Evolutionary conservation across 768 basidiomycete species (phyloP).

Genomic region (Obba rivulosa): DNA sequence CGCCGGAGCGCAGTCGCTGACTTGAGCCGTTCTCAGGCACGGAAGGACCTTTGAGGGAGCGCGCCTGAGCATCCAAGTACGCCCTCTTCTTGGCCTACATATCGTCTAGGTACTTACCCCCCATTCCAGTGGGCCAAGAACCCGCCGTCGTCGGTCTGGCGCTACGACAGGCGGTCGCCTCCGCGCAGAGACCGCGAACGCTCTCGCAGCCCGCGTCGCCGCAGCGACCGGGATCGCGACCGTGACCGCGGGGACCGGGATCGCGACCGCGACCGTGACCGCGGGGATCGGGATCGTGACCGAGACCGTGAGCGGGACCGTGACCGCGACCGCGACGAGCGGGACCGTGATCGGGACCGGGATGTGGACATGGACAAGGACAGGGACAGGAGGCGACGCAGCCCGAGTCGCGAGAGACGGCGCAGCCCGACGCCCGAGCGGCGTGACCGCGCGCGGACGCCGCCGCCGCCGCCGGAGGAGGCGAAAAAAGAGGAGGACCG

Average conservation of each 20-base stretch:
- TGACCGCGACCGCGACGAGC: slow-evolving; percentile 28
- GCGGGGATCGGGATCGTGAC: slow-evolving; percentile 24
- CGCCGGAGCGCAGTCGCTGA: background rate
- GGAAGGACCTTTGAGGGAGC: slow-evolving; percentile 70
- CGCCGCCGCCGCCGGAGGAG: slow-evolving; percentile 38
- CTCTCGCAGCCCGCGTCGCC: slow-evolving; percentile 50
- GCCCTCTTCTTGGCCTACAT: slow-evolving; percentile 11
- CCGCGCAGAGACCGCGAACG: slow-evolving; percentile 40
- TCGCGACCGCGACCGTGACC: slow-evolving; percentile 22
- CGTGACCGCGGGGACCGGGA: slow-evolving; percentile 34
- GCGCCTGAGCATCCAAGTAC: slow-evolving; percentile 69
- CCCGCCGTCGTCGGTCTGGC: slow-evolving; percentile 80
- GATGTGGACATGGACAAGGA: slow-evolving; percentile 26
- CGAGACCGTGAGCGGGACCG: slow-evolving; percentile 28
- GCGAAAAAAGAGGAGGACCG: slow-evolving; percentile 43
- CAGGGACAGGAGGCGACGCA: slow-evolving; percentile 44
- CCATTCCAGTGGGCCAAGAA: slow-evolving; percentile 67
- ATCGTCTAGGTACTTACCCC: background rate
- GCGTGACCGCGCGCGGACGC: slow-evolving; percentile 50
- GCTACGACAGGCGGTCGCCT: slow-evolving; percentile 56
- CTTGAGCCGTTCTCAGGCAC: slow-evolving; percentile 45
- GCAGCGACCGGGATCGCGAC: slow-evolving; percentile 21
- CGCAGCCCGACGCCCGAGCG: slow-evolving; percentile 39
- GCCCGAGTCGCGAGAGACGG: slow-evolving; percentile 43
- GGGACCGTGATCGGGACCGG: slow-evolving; percentile 32